Evolutionary conservation across 805 yeast species (phyloP), one percentile per base, ranked within the genome.

Genomic region (Saturnispora ahearnii): DNA sequence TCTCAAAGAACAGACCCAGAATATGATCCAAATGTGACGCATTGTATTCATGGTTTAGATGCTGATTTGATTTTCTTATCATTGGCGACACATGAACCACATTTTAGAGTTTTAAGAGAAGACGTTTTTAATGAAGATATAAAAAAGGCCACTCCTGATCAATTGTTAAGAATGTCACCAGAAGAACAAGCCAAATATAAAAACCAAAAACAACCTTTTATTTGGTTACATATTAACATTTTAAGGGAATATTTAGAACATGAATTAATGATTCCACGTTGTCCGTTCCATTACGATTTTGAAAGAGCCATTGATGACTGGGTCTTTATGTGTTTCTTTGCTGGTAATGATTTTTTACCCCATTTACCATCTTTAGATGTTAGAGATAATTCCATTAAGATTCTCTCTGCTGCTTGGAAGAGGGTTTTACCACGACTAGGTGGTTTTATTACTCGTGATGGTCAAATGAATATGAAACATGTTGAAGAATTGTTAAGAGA

Each of bases 271-370:
- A 79, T 85, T 29, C 87, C 89, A 3, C 74, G 82, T 37, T 62
- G 84, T 18, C 77, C 87, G 2, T 83, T 86, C 60, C 76, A 79
- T 21, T 89, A 84, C 67, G 97, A 93, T 63, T 66, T 90, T 48
- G 99, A 93, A 68, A 74, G 99, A 52, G 97, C 98, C 2, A 83
- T 93, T 53, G 99, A 93, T 63, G 99, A 93, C 68, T 93, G 99
- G 99, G 88, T 93, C 13, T 93, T 93, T 58, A 84, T 93, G 90
- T 91, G 98, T 76, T 93, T 93, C 72, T 93, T 93, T 63, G 95
- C 91, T 55, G 99, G 99, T 67, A 93, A 93, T 63, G 99, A 93
- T 79, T 93, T 93, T 74, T 71, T 93, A 60, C 99, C 99, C 1
- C 98, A 91, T 68, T 71, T 93, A 57, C 98, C 99, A 4, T 82